Percentiles rank a stretch among this genome's conserved stretches.
Conservation (phyloP, 768 basidiomycete species). For the Rhizopogon sp. region DNA sequence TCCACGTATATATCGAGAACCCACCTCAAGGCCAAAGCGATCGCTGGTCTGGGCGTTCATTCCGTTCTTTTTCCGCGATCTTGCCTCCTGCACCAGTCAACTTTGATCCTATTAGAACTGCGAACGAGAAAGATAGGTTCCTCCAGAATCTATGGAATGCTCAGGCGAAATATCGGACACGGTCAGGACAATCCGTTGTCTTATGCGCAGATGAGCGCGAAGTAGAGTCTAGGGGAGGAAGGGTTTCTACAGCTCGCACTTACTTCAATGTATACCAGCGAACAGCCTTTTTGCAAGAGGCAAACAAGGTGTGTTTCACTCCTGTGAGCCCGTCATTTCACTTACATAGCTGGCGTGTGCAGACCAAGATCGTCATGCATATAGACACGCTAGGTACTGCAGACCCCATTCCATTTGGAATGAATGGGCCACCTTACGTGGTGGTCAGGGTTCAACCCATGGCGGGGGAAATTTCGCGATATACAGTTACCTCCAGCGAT, state of each 20-base stretch:
- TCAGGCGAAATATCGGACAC: slow-evolving; percentile 77
- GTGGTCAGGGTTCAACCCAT: slow-evolving; percentile 79
- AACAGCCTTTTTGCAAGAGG: slow-evolving; percentile 71
- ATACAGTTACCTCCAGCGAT: slow-evolving; percentile 69
- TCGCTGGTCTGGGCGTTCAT: slow-evolving; percentile 83
- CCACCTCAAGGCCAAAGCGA: slow-evolving; percentile 81
- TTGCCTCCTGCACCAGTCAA: slow-evolving; percentile 65
- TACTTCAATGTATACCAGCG: slow-evolving; percentile 89
- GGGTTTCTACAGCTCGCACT: slow-evolving; percentile 64
- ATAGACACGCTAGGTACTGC: slow-evolving; percentile 75
- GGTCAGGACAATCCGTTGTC: slow-evolving; percentile 67
- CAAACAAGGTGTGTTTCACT: slow-evolving; percentile 58
- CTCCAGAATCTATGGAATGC: slow-evolving; percentile 86
- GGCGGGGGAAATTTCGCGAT: slow-evolving; percentile 78
- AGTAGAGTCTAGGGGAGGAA: slow-evolving; percentile 63
- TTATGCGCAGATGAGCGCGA: slow-evolving; percentile 68
- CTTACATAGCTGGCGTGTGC: slow-evolving; percentile 6
- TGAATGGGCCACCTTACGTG: slow-evolving; percentile 68
- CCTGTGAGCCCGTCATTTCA: background rate
- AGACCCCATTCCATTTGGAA: slow-evolving; percentile 73
- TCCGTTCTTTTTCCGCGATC: slow-evolving; percentile 75
- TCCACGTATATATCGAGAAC: slow-evolving; percentile 80
- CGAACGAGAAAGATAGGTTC: slow-evolving; percentile 74
- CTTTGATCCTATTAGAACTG: slow-evolving; percentile 59
- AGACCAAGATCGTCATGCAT: slow-evolving; percentile 89